Percentiles rank a stretch among this genome's conserved stretches.
Conservation (phyloP, 345 rosid genomes). For the Conringia planisiliqua region DNA sequence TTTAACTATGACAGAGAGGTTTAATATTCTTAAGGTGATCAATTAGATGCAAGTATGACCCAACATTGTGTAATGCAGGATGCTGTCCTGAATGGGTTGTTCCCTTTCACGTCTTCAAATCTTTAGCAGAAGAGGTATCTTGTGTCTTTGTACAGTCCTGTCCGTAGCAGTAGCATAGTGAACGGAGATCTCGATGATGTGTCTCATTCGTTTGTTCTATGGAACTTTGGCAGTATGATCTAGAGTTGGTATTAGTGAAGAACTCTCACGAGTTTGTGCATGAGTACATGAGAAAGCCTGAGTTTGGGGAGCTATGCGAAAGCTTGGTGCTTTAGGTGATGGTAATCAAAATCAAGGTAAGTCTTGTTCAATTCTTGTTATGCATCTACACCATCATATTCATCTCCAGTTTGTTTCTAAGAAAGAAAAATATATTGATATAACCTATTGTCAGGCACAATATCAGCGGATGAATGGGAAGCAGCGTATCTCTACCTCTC, state of each 20-base stretch:
- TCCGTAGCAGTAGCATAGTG: too few species aligned
- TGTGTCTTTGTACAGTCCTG: too few species aligned
- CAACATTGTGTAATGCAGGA: not conserved
- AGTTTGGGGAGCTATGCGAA: conserved; percentile 73
- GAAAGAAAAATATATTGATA: not conserved
- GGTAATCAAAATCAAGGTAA: conserved; percentile 87
- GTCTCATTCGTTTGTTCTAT: not conserved
- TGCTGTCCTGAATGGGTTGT: conserved; percentile 99
- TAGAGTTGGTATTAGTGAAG: conserved; percentile 87
- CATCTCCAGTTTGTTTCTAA: not conserved
- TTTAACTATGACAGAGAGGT: too few species aligned
- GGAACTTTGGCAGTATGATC: conserved; percentile 58
- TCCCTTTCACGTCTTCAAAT: conserved; percentile 82
- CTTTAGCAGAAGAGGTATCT: conserved; percentile 85
- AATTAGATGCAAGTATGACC: too few species aligned
- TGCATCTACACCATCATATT: not conserved
- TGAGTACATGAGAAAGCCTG: conserved; percentile 74
- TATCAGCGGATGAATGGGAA: conserved; percentile 96
- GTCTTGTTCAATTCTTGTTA: conserved; percentile 39
- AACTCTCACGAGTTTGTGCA: conserved; percentile 89
- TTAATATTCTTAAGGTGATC: too few species aligned
- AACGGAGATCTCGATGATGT: too few species aligned
- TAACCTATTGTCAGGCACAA: conserved; percentile 48
- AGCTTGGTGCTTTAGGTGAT: conserved; percentile 96
- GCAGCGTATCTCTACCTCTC: conserved; percentile 82